phyloP scores from a whole-genome alignment of 2,329 filamentous ascomycete species.

The Aspergillus thermomutatus region DNA sequence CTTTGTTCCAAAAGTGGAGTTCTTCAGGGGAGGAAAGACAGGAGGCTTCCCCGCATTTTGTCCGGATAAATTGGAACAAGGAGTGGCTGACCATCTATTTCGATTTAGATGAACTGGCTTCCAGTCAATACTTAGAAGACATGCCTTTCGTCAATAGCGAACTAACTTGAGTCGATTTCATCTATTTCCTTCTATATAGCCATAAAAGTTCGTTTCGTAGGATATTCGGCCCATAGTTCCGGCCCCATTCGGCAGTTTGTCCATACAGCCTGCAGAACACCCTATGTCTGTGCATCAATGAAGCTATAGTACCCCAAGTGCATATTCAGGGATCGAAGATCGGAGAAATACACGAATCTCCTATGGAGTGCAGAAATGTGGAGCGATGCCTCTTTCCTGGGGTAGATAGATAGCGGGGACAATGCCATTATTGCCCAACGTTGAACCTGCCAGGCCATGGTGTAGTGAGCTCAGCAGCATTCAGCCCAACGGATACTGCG shows the following conservation, averaged over 20 bases:
- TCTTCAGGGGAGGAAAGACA: neutral
- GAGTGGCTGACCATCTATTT: neutral
- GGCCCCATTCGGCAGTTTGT: neutral
- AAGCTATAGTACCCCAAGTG: neutral
- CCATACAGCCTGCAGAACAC: neutral
- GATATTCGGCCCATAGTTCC: neutral
- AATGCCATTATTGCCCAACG: neutral
- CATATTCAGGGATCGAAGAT: neutral
- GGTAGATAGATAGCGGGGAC: neutral
- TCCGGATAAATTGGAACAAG: neutral
- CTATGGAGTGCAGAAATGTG: neutral
- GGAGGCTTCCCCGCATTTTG: neutral
- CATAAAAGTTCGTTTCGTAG: neutral
- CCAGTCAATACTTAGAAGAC: neutral
- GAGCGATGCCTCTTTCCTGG: neutral
- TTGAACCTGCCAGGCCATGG: neutral
- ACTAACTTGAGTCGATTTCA: neutral
- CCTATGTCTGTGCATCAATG: neutral
- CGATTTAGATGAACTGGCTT: neutral
- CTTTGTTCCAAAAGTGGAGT: neutral
- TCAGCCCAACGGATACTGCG: neutral
- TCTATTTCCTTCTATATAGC: neutral
- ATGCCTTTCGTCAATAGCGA: neutral
- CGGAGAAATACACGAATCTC: neutral
- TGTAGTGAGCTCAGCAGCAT: neutral